phyloP scores from a whole-genome alignment of 2,329 filamentous ascomycete species.

The Moelleriella libera region DNA sequence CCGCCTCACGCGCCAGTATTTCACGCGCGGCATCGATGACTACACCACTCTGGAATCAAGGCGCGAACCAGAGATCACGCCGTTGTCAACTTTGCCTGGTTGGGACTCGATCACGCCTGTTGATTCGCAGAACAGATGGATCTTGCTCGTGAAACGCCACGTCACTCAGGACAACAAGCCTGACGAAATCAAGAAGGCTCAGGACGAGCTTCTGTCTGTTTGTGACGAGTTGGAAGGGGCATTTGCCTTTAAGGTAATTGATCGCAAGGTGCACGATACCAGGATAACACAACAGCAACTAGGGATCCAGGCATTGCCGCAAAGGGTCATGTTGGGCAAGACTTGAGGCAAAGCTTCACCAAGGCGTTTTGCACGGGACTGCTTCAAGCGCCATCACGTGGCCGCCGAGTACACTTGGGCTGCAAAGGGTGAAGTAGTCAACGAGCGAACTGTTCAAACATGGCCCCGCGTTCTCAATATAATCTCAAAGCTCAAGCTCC shows the following conservation, averaged over 20 bases:
- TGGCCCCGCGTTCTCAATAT: too few relatives aligned
- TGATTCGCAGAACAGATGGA: conserved; percentile 37
- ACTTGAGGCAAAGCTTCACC: conserved; percentile 5
- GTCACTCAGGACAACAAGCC: conserved; percentile 43
- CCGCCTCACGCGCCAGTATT: conserved; percentile 32
- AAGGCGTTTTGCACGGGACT: background rate
- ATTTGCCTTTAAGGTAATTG: conserved; percentile 36
- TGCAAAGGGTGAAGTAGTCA: too few relatives aligned
- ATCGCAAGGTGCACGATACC: conserved; percentile 39
- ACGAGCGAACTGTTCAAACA: too few relatives aligned
- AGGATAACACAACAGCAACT: conserved; percentile 24
- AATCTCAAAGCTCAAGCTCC: too few relatives aligned
- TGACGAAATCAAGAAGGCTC: conserved; percentile 39
- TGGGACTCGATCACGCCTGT: conserved; percentile 32
- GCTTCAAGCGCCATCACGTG: too few relatives aligned
- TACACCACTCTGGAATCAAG: conserved; percentile 17
- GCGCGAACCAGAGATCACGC: conserved; percentile 6
- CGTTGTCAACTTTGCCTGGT: conserved; percentile 22
- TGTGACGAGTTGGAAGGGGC: conserved; percentile 33
- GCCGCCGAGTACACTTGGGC: too few relatives aligned
- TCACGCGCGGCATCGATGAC: conserved; percentile 17
- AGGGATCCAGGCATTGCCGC: conserved; percentile 22
- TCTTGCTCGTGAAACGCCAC: conserved; percentile 37
- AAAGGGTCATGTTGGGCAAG: conserved; percentile 21
- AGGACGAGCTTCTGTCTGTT: conserved; percentile 33